Evolutionary conservation across 139 green algal genomes (phyloP), one percentile per base, ranked within the genome.

Genomic region (Medakamo hakoo): DNA sequence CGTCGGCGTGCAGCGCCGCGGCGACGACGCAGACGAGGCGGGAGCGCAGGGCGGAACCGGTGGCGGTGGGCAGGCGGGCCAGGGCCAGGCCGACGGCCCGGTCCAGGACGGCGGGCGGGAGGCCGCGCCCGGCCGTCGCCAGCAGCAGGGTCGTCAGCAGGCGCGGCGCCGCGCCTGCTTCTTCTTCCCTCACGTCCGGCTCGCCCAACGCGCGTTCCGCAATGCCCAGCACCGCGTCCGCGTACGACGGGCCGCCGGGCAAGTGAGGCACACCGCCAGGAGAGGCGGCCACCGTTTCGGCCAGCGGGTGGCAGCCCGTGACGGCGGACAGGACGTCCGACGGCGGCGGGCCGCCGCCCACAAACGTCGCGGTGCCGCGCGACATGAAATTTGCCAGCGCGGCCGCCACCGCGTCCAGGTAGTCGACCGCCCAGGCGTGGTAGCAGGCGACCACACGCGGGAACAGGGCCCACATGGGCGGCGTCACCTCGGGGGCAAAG

Each of bases 401-500:
- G 40, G 40, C 9, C 40, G 16, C 9, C 9, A 9, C 40, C 9
- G 9, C 40, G 40, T 9, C 40, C 9, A 52, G 16, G 40, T 52
- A 52, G 40, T 52, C 40, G 40, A 16, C 40, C 9, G 40, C 40
- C 40, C 40, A 52, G 40, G 9, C 40, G 40, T 9, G 16, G 9
- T 21, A 16, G 16, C 9, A 9, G 40, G 9, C 16, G 9, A 91
- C 67, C 27, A 98, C 73, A 66, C 79, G 76, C 2, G 90, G 88
- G 83, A 86, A 97, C 48, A 97, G 73, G 2, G 66, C 71, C 92
- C 92, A 98, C 77, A 97, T 80, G 24, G 72, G 74, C 2, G 74
- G 67, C 18, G 78, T 82, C 62, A 95, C 88, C 73, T 62, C 57
- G 1, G 79, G 75, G 0, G 73, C 70, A 75, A 84, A 96, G 78